Conservation (phyloP, 2,329 filamentous ascomycete species). For the Colletotrichum sp. region DNA sequence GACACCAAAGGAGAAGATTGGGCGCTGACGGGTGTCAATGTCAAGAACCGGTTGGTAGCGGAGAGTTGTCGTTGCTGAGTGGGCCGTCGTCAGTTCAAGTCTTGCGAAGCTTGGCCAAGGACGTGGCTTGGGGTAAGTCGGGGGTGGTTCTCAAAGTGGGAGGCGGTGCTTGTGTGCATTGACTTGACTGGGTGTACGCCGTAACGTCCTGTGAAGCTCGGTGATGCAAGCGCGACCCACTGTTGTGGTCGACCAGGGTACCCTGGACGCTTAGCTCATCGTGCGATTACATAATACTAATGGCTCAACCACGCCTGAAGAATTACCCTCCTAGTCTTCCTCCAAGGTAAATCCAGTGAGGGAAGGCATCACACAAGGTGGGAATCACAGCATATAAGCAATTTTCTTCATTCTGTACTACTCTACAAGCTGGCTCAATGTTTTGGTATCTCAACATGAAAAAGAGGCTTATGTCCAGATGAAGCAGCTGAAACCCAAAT, state of each 20-base stretch:
- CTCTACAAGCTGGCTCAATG: neutral
- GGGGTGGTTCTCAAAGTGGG: constrained; percentile 3
- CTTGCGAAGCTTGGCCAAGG: constrained; percentile 12
- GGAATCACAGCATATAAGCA: neutral
- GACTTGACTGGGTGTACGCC: constrained; percentile 2
- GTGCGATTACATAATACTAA: neutral
- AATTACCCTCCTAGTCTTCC: neutral
- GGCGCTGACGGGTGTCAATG: neutral
- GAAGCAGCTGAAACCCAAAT: neutral
- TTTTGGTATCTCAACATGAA: neutral
- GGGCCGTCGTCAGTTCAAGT: constrained; percentile 5
- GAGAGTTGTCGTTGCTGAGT: constrained; percentile 4
- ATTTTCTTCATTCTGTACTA: neutral
- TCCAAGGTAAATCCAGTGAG: neutral
- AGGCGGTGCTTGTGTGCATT: constrained; percentile 17
- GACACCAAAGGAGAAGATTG: neutral
- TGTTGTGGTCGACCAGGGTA: neutral
- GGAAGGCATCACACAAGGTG: neutral
- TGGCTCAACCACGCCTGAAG: neutral
- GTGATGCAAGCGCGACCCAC: constrained; percentile 15
- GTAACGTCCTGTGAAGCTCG: constrained; percentile 15
- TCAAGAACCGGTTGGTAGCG: neutral
- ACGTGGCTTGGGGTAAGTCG: constrained; percentile 16
- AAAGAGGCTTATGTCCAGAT: neutral
- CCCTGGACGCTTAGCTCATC: constrained; percentile 11